A percentile compares a stretch with the other conserved stretches of the same genome.
phyloP scores from a whole-genome alignment of 2,329 filamentous ascomycete genomes.

The Trichoderma hamatum region DNA sequence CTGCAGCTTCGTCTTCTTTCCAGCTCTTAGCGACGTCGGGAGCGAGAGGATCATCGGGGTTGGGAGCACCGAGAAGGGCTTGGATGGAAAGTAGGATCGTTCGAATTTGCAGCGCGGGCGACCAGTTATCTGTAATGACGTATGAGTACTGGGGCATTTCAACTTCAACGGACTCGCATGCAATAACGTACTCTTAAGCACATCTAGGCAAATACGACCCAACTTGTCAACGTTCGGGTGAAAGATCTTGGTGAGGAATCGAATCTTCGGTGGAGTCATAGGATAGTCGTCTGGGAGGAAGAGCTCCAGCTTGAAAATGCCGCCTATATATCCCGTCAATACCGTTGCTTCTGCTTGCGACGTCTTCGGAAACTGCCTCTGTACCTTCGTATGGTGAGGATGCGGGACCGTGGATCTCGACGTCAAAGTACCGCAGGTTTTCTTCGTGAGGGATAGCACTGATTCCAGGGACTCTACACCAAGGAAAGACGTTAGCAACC shows the following conservation, averaged over 20 bases:
- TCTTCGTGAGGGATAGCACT: slow-evolving; percentile 95
- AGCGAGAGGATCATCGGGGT: slow-evolving; percentile 96
- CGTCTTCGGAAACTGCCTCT: slow-evolving; percentile 30
- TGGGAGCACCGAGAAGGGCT: slow-evolving; percentile 90
- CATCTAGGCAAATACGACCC: slow-evolving; percentile 94
- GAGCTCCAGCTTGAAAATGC: slow-evolving; percentile 94
- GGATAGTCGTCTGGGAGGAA: slow-evolving; percentile 99
- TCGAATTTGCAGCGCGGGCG: slow-evolving; percentile 93
- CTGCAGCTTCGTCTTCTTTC: slow-evolving; percentile 93
- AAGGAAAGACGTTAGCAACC: slow-evolving; percentile 29
- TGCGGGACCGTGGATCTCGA: slow-evolving; percentile 89
- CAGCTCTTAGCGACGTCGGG: slow-evolving; percentile 97
- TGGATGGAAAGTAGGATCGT: slow-evolving; percentile 99
- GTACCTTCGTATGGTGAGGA: slow-evolving; percentile 94
- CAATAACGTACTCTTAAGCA: slow-evolving; percentile 78
- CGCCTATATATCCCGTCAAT: slow-evolving; percentile 49
- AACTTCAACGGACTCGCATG: slow-evolving; percentile 1
- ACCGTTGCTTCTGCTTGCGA: background rate
- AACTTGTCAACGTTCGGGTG: slow-evolving; percentile 99
- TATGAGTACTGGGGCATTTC: slow-evolving; percentile 23
- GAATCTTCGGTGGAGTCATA: slow-evolving; percentile 98
- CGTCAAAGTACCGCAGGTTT: slow-evolving; percentile 97
- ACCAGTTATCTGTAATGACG: slow-evolving; percentile 84
- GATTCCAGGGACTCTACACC: slow-evolving; percentile 84
- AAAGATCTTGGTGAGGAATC: slow-evolving; percentile 98